Evolutionary conservation across 208 protist species (phyloP), one percentile per base, ranked within the genome.

Genomic region (Leishmania mexicana): DNA sequence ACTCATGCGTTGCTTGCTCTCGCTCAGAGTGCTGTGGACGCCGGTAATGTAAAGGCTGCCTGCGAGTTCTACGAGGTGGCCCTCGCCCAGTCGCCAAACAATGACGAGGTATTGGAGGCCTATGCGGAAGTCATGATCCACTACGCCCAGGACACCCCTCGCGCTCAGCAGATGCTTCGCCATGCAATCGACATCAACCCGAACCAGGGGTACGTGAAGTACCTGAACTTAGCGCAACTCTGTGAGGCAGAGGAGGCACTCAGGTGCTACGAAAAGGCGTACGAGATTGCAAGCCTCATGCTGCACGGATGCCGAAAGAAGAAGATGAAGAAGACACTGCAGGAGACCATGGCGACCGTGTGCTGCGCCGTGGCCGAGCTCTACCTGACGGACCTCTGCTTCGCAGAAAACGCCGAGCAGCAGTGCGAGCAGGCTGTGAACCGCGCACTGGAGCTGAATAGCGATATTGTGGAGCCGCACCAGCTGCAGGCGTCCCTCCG

Each of bases 101-200:
- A 95, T 83, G 93, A 93, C 70, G 94, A 97, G 70, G 91, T 98
- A 49, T 78, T 98, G n/a, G 96, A 98, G 88, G 93, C 94, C 21
- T 97, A 97, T 75, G 96, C 94, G 71, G 95, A 98, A 78, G 89
- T 98, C 49, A 90, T 98, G 89, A 92, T 98, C n/a, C 93, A 97
- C 84, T 88, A 93, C 81, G 87, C 85, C 19, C 86, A 92, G 65
- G 92, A 97, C 77, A 75, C 92, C 35, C 75, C 84, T 31, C 88
- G 92, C 24, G 96, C 96, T 1, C 87, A 94, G 87, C 89, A 97
- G 82, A 89, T 98, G 85, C 89, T 98, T 42, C 87, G 86, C 5
- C 92, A 98, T 77, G 94, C 94, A 35, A 98, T 98, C 78, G 87
- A 93, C 40, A 72, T 97, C 19, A 93, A 92, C 73, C 95, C 95